A percentile compares a stretch with the other conserved stretches of the same genome.
phyloP scores from a whole-genome alignment of 2,329 filamentous ascomycete genomes.

The Trichoderma lentiforme region DNA sequence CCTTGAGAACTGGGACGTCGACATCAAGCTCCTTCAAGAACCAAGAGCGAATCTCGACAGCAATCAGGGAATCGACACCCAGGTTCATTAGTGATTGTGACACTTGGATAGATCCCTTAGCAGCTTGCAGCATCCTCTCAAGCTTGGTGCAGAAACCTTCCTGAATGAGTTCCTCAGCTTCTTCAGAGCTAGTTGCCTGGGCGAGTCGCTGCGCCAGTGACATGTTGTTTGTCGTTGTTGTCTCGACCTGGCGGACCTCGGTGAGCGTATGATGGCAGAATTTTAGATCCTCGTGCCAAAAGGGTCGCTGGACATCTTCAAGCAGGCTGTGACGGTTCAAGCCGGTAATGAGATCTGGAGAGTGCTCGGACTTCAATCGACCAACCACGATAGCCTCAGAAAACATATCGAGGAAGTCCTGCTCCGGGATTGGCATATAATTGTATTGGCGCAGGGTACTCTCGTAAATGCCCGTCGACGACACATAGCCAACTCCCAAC shows the following conservation, averaged over 20 bases:
- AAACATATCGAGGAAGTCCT: constrained; percentile 21
- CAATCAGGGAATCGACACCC: constrained; percentile 31
- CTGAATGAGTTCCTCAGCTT: background rate
- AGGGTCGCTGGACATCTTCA: background rate
- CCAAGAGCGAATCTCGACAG: constrained; percentile 44
- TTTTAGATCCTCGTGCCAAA: background rate
- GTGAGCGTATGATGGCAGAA: background rate
- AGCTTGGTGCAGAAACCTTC: constrained; percentile 21
- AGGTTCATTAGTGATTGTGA: constrained; percentile 24
- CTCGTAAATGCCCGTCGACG: constrained; percentile 15
- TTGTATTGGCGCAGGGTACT: constrained; percentile 17
- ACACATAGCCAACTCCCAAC: constrained; percentile 42
- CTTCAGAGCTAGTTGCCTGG: constrained; percentile 22
- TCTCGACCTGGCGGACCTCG: background rate
- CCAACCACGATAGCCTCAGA: constrained; percentile 15
- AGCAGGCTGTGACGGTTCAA: background rate
- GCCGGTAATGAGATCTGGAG: background rate
- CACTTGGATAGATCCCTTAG: background rate
- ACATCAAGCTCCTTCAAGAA: constrained; percentile 42
- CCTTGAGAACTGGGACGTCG: constrained; percentile 45
- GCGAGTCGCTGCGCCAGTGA: constrained; percentile 30
- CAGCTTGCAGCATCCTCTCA: constrained; percentile 22
- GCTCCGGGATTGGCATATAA: constrained; percentile 29
- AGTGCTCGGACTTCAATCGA: background rate
- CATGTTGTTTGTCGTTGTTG: background rate